Conservation (phyloP, 495 filamentous ascomycete genomes). For the Lasiosphaeria miniovina region DNA sequence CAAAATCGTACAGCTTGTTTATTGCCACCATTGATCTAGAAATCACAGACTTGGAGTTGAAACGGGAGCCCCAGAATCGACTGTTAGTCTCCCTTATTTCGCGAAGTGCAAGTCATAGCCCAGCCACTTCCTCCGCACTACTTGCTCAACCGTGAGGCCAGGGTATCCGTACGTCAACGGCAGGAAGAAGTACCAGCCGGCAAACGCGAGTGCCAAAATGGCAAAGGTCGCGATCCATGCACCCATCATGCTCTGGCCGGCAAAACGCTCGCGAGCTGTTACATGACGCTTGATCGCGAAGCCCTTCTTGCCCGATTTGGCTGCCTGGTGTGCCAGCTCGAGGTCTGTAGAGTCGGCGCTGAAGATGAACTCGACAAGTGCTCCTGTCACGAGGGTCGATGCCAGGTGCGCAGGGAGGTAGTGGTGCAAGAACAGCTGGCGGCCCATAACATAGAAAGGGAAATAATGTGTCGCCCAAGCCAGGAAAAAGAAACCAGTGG, state of each 20-base stretch:
- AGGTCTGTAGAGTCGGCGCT: slow-evolving; percentile 71
- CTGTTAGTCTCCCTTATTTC: slow-evolving; percentile 57
- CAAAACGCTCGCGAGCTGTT: slow-evolving; percentile 75
- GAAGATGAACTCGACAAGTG: slow-evolving; percentile 95
- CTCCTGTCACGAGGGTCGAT: slow-evolving; percentile 89
- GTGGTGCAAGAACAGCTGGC: slow-evolving; percentile 96
- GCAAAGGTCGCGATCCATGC: slow-evolving; percentile 74
- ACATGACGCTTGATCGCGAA: slow-evolving; percentile 50
- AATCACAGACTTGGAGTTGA: background rate
- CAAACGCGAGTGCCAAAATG: slow-evolving; percentile 65
- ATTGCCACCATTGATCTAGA: background rate
- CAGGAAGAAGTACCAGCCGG: slow-evolving; percentile 87
- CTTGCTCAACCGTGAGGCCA: slow-evolving; percentile 77
- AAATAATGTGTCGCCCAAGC: slow-evolving; percentile 97
- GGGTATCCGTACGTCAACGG: slow-evolving; percentile 94
- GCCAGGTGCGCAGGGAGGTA: slow-evolving; percentile 95
- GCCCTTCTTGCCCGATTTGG: slow-evolving; percentile 53
- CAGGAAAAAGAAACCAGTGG: slow-evolving; percentile 97
- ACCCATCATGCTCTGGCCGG: slow-evolving; percentile 69
- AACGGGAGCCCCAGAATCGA: background rate
- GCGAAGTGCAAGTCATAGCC: slow-evolving; percentile 98
- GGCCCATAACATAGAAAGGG: slow-evolving; percentile 96
- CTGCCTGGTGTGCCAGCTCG: slow-evolving; percentile 39
- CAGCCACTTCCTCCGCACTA: slow-evolving; percentile 88
- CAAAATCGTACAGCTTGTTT: slow-evolving; percentile 5